These are phyloP conservation scores for Paecilomyces dactylethromorphus DNA, from an alignment of 2,329 filamentous ascomycete genomes.

Conservation along the genomic window DNA sequence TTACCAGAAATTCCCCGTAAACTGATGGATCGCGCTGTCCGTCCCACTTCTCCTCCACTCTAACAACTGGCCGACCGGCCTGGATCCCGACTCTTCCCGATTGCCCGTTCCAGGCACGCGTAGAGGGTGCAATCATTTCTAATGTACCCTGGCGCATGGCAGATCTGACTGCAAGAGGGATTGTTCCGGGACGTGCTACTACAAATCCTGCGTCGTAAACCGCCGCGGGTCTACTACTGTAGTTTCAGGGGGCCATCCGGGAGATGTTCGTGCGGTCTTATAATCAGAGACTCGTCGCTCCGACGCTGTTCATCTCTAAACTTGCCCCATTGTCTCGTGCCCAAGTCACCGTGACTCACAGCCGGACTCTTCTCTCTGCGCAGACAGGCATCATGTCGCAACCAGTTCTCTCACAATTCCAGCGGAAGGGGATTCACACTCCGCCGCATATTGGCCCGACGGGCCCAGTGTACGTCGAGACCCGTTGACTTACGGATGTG, in stretches of 20 bases:
- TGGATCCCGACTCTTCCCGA: conserved; percentile 4
- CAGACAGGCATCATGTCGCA: neutral
- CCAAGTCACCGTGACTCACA: neutral
- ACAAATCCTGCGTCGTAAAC: neutral
- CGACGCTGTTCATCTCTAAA: neutral
- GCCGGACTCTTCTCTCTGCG: neutral
- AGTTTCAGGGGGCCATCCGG: neutral
- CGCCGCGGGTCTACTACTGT: neutral
- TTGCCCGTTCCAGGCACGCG: neutral
- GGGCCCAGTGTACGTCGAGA: neutral
- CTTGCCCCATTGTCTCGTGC: neutral
- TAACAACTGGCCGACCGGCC: no score
- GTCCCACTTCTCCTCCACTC: neutral
- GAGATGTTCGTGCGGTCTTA: neutral
- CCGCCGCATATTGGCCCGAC: neutral
- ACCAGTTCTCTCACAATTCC: neutral
- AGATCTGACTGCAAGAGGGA: neutral
- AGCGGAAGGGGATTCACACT: neutral
- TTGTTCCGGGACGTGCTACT: neutral
- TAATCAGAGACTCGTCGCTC: neutral
- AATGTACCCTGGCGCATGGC: neutral
- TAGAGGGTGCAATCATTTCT: neutral
- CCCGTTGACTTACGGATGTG: neutral
- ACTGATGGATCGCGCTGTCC: neutral
- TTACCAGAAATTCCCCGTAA: neutral